Percentiles rank a stretch among this genome's conserved stretches.
Conservation (phyloP, 2,329 filamentous ascomycete species). For the Aspergillus viridinutans region DNA sequence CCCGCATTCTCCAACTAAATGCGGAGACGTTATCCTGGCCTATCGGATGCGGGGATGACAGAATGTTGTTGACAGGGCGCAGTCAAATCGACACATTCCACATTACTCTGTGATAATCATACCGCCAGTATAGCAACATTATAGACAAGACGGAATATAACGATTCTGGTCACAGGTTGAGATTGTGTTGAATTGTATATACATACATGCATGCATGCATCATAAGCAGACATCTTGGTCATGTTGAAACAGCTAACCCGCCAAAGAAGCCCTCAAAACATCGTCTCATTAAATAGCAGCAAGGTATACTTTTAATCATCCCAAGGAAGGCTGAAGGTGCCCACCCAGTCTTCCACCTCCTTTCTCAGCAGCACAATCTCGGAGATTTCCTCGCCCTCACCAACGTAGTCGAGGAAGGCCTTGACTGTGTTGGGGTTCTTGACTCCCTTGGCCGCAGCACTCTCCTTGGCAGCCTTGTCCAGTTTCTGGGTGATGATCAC, state of each 20-base stretch:
- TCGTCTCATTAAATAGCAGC: conserved; percentile 1
- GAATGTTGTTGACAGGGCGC: background rate
- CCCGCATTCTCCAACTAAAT: background rate
- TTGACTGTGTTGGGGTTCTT: conserved; percentile 98
- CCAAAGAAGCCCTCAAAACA: background rate
- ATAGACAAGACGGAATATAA: too few species aligned
- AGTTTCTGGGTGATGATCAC: conserved; percentile 74
- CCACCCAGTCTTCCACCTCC: conserved; percentile 87
- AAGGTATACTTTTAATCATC: conserved; percentile 44
- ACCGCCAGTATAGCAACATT: too few species aligned
- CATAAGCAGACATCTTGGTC: background rate
- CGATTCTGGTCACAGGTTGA: background rate
- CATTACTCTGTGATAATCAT: too few species aligned
- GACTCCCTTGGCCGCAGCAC: conserved; percentile 75
- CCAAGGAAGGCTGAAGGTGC: conserved; percentile 82
- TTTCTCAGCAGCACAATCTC: conserved; percentile 82
- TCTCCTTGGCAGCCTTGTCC: conserved; percentile 63
- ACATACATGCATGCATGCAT: conserved; percentile 14
- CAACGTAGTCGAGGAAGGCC: conserved; percentile 91
- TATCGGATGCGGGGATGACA: background rate
- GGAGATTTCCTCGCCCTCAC: conserved; percentile 69
- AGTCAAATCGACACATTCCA: background rate
- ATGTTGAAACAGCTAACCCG: background rate
- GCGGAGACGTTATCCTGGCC: background rate
- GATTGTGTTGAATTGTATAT: conserved; percentile 14